Evolutionary conservation across 345 rosid genomes (phyloP).

Genomic region (Isatis tinctoria): DNA sequence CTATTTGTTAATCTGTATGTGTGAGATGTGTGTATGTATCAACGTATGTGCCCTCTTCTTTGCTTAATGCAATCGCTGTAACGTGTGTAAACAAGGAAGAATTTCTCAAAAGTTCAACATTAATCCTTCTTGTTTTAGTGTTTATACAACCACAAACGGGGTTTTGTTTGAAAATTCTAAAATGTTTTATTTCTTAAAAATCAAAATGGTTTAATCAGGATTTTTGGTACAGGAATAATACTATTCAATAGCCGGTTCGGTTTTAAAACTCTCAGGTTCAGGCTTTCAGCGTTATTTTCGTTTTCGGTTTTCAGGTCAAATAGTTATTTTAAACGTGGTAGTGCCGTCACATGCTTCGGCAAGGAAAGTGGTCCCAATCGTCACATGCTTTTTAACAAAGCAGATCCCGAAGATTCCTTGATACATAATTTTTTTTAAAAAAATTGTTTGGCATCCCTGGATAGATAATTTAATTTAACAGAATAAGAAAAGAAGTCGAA

Average conservation of each 20-base stretch:
- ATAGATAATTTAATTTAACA: neutral
- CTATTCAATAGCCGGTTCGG: neutral
- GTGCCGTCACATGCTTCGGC: neutral
- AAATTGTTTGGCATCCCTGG: no score
- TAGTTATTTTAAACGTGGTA: neutral
- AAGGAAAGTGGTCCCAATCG: neutral
- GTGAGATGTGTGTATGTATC: conserved; percentile 2
- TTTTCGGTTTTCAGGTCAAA: neutral
- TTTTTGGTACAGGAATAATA: neutral
- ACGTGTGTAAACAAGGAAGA: conserved; percentile 12
- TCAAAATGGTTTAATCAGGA: neutral
- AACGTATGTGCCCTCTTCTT: conserved; percentile 1
- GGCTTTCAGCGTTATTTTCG: no score
- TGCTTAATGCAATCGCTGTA: neutral
- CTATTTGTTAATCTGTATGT: neutral
- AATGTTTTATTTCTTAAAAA: neutral
- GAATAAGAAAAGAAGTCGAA: neutral
- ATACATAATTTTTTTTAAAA: no score
- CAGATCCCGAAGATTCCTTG: neutral
- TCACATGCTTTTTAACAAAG: neutral
- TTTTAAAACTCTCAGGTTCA: neutral
- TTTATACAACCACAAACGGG: neutral
- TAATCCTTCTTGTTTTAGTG: neutral
- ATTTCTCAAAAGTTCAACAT: conserved; percentile 11
- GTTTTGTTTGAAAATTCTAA: neutral